Evolutionary conservation across 805 yeast species (phyloP), one percentile per base, ranked within the genome.

Genomic region (Monosporozyma aquatica): DNA sequence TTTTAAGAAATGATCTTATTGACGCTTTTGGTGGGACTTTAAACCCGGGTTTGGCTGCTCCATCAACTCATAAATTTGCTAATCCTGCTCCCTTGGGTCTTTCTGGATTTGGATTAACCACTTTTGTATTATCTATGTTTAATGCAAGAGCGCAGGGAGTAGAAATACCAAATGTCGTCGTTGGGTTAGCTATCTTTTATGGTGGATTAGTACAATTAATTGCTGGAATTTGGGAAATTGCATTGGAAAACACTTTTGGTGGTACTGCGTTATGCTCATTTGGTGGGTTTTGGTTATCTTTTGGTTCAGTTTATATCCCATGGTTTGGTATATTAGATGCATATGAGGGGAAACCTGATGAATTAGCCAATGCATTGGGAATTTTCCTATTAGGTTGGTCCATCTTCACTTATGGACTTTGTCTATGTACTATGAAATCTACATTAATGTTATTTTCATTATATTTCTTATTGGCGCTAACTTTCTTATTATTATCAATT

Each of bases 1-100:
- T 81, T 47, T 69, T 76, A 43, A 75, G 72, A 51, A 61, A 69
- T 41, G 90, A 82, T 40, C 67, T 82, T 43, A 62, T 67, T 39
- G 62, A 63, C 23, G 90, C 89, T 1, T 82, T 82, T 50, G 95
- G 95, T 61, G 95, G 95, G 79, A 72, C 82, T 15, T 65, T 83
- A 57, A 78, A 79, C 49, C 86, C 92, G 20, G 90, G 85, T 68
- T 36, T 68, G 43, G 59, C 74, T 23, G 69, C 73, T 13, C 72
- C 75, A 4, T 72, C 89, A 10, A 57, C 64, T 11, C 78, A 79
- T 51, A 70, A 70, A 48, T 69, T 78, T 52, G 85, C 75, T 38
- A 78, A 78, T 55, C 82, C 85, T 15, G 80, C 79, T 30, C 82
- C 85, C 8, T 61, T 79, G 33, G 86, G 85, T 5, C 56, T 79